A percentile compares a stretch with the other conserved stretches of the same genome.
These are phyloP conservation scores for Botryosphaeria dothidea DNA, from an alignment of 2,329 filamentous ascomycete genomes.

Conservation along the genomic window DNA sequence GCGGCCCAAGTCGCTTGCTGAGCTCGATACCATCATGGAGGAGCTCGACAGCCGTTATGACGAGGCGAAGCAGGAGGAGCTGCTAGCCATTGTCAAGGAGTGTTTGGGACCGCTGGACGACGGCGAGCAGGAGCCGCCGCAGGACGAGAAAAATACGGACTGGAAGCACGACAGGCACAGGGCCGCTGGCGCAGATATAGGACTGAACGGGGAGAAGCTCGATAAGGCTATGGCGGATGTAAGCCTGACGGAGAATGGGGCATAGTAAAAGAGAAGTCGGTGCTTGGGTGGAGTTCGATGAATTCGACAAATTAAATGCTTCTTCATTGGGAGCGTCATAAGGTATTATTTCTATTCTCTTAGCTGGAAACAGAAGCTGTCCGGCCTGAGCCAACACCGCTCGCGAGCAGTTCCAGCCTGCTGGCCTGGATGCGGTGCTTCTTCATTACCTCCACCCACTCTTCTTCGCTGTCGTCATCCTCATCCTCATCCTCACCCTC, in stretches of 20 bases:
- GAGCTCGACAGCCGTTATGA: constrained; percentile 36
- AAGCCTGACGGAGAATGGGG: background rate
- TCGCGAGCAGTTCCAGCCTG: constrained; percentile 62
- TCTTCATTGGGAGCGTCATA: background rate
- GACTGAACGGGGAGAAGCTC: constrained; percentile 2
- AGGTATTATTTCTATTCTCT: background rate
- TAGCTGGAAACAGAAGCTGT: background rate
- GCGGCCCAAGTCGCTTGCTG: constrained; percentile 31
- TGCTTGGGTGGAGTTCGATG: background rate
- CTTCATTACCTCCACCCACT: constrained; percentile 89
- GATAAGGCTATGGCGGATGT: constrained; percentile 2
- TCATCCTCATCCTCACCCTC: constrained; percentile 40
- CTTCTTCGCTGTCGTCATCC: constrained; percentile 47
- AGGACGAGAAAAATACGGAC: constrained; percentile 25
- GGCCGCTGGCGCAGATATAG: background rate
- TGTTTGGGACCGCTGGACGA: constrained; percentile 30
- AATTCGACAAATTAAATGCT: background rate
- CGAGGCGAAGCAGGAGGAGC: constrained; percentile 32
- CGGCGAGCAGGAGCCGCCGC: constrained; percentile 31
- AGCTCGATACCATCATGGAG: constrained; percentile 37
- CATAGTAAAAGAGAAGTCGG: background rate
- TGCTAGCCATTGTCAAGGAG: constrained; percentile 28
- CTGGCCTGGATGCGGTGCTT: constrained; percentile 84
- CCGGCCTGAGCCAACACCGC: constrained; percentile 41
- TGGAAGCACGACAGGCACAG: constrained; percentile 11